A percentile compares a stretch with the other conserved stretches of the same genome.
Evolutionary conservation across 768 basidiomycete species (phyloP).

Genomic region (Suillus clintonianus): DNA sequence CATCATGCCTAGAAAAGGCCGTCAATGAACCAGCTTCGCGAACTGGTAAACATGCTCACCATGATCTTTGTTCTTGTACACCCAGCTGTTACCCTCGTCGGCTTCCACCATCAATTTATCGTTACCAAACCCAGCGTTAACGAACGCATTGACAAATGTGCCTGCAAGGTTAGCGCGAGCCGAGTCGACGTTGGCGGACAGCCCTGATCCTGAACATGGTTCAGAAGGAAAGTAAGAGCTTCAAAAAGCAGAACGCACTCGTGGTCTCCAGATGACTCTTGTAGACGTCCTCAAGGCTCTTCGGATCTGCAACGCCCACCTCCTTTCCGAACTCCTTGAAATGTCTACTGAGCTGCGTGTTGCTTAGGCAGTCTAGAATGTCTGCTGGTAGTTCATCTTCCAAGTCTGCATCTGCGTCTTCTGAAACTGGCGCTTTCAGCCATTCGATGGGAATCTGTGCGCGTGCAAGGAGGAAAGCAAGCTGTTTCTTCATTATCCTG

Average conservation of each 20-base stretch:
- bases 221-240: not conserved
- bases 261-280: slow-evolving; percentile 94
- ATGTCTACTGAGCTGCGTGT: slow-evolving; percentile 76
- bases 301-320: slow-evolving; percentile 85
- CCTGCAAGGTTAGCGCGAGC: slow-evolving; percentile 93
- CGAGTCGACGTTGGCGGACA: slow-evolving; percentile 83
- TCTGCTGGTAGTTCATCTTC: slow-evolving; percentile 75
- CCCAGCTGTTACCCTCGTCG: slow-evolving; percentile 96
- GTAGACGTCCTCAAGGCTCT: slow-evolving; percentile 95
- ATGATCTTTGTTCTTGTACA: slow-evolving; percentile 99
- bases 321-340: slow-evolving; percentile 95
- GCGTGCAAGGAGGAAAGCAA: slow-evolving; percentile 91
- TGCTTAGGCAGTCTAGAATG: slow-evolving; percentile 83
- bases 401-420: slow-evolving; percentile 48
- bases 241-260: slow-evolving; percentile 42
- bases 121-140: slow-evolving; percentile 98
- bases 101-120: slow-evolving; percentile 98
- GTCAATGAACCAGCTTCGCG: not conserved
- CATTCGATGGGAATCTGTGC: slow-evolving; percentile 90
- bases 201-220: slow-evolving; percentile 51
- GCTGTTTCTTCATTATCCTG: slow-evolving; percentile 90
- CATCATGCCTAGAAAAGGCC: slow-evolving; percentile 73
- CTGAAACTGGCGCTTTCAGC: slow-evolving; percentile 60
- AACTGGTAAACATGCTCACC: slow-evolving; percentile 48
- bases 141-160: slow-evolving; percentile 98